Conservation (phyloP, 179 eudicot genomes). For the Carnegiea gigantea region DNA sequence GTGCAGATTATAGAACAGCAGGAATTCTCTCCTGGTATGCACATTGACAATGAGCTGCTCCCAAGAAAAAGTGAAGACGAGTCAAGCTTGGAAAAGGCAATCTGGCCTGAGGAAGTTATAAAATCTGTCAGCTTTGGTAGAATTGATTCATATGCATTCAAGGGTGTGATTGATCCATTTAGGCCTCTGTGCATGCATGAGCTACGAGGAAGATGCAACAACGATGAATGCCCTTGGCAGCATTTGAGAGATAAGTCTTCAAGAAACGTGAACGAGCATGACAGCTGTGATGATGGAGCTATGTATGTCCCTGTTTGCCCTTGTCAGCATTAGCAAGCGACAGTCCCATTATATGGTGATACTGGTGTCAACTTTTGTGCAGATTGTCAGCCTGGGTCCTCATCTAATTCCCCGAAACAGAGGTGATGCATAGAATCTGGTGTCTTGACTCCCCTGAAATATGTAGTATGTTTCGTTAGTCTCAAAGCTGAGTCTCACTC, state of each 20-base stretch:
- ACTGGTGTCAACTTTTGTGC: constrained; percentile 24
- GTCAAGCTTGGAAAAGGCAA: constrained; percentile 21
- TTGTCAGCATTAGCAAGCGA: not conserved
- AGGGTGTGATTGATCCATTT: constrained; percentile 49
- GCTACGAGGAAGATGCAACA: constrained; percentile 79
- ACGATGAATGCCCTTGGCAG: constrained; percentile 77
- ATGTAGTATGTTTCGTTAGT: constrained; percentile 50
- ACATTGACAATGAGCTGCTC: constrained; percentile 17
- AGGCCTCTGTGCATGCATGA: constrained; percentile 82
- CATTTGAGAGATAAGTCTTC: constrained; percentile 48
- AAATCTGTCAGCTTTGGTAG: constrained; percentile 21
- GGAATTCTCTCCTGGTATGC: constrained; percentile 18
- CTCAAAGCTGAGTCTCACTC: constrained; percentile 41
- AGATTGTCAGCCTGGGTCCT: constrained; percentile 40
- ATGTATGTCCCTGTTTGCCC: not conserved
- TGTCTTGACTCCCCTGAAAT: constrained; percentile 51
- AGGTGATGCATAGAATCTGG: constrained; percentile 23
- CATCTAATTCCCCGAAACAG: constrained; percentile 24
- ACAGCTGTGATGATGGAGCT: constrained; percentile 37
- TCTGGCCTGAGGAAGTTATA: constrained; percentile 24
- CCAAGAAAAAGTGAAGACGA: constrained; percentile 12
- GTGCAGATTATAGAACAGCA: constrained; percentile 20
- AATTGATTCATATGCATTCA: constrained; percentile 48
- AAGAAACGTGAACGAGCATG: constrained; percentile 24
- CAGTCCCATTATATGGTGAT: not conserved